Base-by-base conservation (phyloP, 768 basidiomycete genomes). In the Baorangia bicolor region DNA sequence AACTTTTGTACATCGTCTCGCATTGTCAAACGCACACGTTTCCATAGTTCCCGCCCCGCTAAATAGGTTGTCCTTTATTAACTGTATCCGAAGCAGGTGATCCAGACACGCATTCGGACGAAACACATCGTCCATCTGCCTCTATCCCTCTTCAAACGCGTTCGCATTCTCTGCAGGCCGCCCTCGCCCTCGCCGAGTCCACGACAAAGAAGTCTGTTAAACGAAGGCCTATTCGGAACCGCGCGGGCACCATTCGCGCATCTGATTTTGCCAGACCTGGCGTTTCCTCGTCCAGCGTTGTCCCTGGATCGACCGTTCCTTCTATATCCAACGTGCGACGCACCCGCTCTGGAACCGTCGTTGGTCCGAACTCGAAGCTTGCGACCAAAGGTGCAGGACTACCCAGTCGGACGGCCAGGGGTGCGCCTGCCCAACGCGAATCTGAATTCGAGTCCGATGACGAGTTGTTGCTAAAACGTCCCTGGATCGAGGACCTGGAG, bases 201-300 rank as follows among this genome's bases (percentile, higher is more conserved):
- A 49, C 35, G 46, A 41, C 34, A 40, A 69, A 53, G 60, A 71
- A 52, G 12, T 18, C 50, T 23, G 27, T 31, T 0, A 57, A 52
- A 37, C 50, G 45, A 42, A 41, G 18, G 27, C 44, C 35, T 16
- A 39, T 67, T 47, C 68, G 75, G n/a, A 72, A 70, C n/a, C 77
- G 81, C 18, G 81, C 74, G 25, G 79, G 74, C 57, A 83, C 78
- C 49, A 83, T 77, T 64, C 81, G 75, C 49, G 80, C 76, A 46
- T 82, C 75, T n/a, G 79, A 79, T 58, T 76, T 73, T 45, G 20
- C 59, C 33, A 72, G 58, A 33, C 52, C 60, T 6, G 51, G 48
- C 11, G 35, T 43, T 34, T 30, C 51, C 44, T 53, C 49, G 31
- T 52, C 59, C 3, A 25, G 56, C 51, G 38, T 42, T 42, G 33